phyloP scores from a whole-genome alignment of 2,329 filamentous ascomycete species.

The Verticillium albo-atrum region DNA sequence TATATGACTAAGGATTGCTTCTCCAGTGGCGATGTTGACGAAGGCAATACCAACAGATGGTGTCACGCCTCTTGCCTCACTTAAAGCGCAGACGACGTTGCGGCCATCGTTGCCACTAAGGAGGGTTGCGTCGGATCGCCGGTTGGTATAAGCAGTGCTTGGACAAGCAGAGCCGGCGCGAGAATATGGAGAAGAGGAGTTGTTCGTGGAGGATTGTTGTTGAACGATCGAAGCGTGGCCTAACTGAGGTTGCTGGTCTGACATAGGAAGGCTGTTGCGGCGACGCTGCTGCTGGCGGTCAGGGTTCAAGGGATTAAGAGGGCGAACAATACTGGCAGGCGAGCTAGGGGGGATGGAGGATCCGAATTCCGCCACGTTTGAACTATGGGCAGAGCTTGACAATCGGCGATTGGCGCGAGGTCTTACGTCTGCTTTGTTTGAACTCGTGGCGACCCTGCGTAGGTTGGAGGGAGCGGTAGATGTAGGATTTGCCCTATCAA shows the following conservation, averaged over 20 bases:
- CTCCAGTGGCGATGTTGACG: constrained; percentile 79
- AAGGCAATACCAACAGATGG: constrained; percentile 84
- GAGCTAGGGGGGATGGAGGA: too few species aligned
- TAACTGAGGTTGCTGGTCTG: background rate
- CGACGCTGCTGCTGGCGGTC: too few species aligned
- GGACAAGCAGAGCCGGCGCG: constrained; percentile 18
- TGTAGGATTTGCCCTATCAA: too few species aligned
- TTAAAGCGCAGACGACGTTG: constrained; percentile 81
- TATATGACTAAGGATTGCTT: constrained; percentile 83
- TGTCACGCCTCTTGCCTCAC: constrained; percentile 80
- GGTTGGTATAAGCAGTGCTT: constrained; percentile 35
- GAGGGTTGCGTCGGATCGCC: constrained; percentile 37
- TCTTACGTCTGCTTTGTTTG: too few species aligned
- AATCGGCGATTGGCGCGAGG: too few species aligned
- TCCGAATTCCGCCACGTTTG: too few species aligned
- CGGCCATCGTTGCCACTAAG: constrained; percentile 49
- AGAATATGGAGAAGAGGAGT: background rate
- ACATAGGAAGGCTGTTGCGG: background rate
- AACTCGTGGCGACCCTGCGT: too few species aligned
- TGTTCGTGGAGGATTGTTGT: background rate
- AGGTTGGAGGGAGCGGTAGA: too few species aligned
- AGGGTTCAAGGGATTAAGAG: too few species aligned
- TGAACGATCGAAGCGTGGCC: background rate
- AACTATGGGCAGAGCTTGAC: too few species aligned
- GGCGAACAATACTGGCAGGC: too few species aligned